phyloP scores from a whole-genome alignment of 2,329 filamentous ascomycete genomes.

The Proliferodiscus dingleyae region DNA sequence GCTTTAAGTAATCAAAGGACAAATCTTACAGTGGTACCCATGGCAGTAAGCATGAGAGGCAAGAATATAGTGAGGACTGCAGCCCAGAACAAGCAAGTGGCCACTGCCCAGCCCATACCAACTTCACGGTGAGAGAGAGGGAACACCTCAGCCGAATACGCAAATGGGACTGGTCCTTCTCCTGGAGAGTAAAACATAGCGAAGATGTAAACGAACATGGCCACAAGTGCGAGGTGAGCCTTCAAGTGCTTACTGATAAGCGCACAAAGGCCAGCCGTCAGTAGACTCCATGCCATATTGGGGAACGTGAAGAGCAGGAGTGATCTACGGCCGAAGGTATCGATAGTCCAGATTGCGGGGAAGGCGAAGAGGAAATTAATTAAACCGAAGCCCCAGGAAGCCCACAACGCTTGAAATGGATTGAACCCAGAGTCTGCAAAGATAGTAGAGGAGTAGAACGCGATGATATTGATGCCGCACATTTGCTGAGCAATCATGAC shows the following conservation, averaged over 20 bases:
- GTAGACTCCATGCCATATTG: conserved; percentile 62
- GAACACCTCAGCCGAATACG: conserved; percentile 59
- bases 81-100: conserved; percentile 56
- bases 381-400: conserved; percentile 60
- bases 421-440: conserved; percentile 53
- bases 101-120: conserved; percentile 60
- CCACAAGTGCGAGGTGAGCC: conserved; percentile 49
- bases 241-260: conserved; percentile 37
- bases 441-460: conserved; percentile 67
- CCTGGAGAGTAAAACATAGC: conserved; percentile 62
- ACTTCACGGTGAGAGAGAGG: conserved; percentile 59
- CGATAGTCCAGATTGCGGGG: conserved; percentile 55
- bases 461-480: conserved; percentile 56
- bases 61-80: conserved; percentile 56
- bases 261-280: conserved; percentile 57
- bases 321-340: conserved; percentile 59
- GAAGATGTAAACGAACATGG: conserved; percentile 61
- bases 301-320: conserved; percentile 63
- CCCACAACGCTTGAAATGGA: conserved; percentile 51
- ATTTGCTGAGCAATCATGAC: conserved; percentile 52
- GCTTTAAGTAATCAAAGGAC: conserved; percentile 10
- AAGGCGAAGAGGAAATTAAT: conserved; percentile 60
- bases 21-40: conserved; percentile 24
- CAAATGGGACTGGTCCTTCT: conserved; percentile 58
- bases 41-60: conserved; percentile 24